Evolutionary conservation across 2,329 filamentous ascomycete genomes (phyloP).

Genomic region (Diaporthe sp.): DNA sequence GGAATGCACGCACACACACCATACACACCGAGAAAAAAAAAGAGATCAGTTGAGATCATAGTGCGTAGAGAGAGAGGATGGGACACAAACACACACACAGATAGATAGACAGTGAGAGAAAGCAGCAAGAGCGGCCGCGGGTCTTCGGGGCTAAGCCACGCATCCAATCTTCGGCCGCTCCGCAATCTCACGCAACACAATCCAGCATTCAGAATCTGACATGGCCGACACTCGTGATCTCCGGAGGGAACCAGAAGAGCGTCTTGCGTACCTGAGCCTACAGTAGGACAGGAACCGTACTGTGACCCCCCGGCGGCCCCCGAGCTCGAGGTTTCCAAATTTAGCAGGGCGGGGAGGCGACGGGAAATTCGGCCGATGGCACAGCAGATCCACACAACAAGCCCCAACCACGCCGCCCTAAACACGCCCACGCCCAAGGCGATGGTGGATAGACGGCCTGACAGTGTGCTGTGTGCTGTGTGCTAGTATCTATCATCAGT

Average conservation of each 20-base stretch:
- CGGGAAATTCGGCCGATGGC: slow-evolving; percentile 26
- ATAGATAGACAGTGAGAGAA: background rate
- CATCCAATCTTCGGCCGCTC: slow-evolving; percentile 21
- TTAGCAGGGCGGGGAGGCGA: slow-evolving; percentile 18
- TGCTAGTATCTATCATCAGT: background rate
- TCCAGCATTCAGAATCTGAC: slow-evolving; percentile 1
- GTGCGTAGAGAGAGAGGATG: background rate
- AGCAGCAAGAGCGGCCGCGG: background rate
- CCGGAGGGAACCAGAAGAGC: slow-evolving; percentile 12
- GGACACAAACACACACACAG: background rate
- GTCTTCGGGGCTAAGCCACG: background rate
- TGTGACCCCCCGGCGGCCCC: slow-evolving; percentile 17
- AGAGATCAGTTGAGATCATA: background rate
- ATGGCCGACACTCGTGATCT: slow-evolving; percentile 8
- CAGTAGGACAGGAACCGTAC: background rate
- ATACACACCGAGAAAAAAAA: background rate
- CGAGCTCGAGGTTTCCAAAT: slow-evolving; percentile 19
- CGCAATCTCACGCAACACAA: slow-evolving; percentile 18
- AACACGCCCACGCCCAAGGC: background rate
- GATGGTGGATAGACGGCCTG: background rate
- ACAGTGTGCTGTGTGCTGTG: too few species aligned
- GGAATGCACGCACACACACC: background rate
- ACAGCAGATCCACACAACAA: slow-evolving; percentile 21
- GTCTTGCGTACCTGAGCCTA: slow-evolving; percentile 4
- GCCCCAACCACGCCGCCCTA: background rate